Base-by-base conservation (phyloP, 176 grass and related monocot genomes). In the Carex parvula region DNA sequence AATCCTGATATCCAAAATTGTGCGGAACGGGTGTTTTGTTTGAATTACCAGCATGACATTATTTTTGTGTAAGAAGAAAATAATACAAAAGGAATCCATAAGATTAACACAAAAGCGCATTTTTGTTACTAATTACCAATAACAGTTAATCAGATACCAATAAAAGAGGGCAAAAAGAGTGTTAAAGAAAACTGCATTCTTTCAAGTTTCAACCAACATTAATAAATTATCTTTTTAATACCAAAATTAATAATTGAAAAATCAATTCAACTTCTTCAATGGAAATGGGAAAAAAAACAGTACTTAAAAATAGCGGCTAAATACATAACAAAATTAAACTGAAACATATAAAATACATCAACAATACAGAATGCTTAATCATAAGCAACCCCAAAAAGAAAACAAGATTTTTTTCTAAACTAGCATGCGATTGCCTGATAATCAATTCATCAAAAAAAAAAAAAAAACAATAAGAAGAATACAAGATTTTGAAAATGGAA, bases 51-150 rank as follows among this genome's bases (percentile, higher is more conserved):
- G 17, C 4, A 76, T 32, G 1, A 55, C 10, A 53, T 55, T 44
- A 54, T 76, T 29, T 30, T 54, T 76, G 48, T 29, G 20, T 75
- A 26, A 54, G 21, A 55, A 32, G 5, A 46, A 55, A 29, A 77
- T 32, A 32, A 29, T 21, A 75, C 46, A 53, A 77, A 77, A 77
- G 33, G 24, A 77, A 77, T 56, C 21, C 73, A 55, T 77, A 55
- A 32, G 22, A 16, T 55, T 77, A 77, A 33, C 73, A 32, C 48
- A 56, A 77, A 77, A 9, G 1, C 6, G 1, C 73, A 75, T 77
- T 77, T 77, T 56, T 76, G 24, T 56, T 56, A 56, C 73, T 54
- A 30, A 77, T 29, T 52, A 13, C 42, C 11, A 26, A 52, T 74
- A 5, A 74, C 42, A 74, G 42, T 41, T 41, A 14, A 74, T 74